Conservation (phyloP, 1,284 basidiomycete species). For the Sphaerobolus stellatus region DNA sequence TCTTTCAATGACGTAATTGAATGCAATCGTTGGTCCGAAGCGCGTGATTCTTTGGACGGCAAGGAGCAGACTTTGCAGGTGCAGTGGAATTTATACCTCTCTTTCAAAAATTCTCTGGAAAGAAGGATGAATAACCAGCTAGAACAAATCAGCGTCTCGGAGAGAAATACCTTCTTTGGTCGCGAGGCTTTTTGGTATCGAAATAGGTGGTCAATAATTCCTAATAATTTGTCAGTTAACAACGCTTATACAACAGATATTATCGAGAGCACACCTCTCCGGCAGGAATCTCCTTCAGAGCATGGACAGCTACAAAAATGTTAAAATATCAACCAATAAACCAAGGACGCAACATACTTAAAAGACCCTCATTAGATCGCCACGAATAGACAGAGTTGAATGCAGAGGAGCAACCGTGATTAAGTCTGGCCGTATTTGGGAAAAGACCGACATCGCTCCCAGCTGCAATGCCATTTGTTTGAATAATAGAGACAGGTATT, state of each 20-base stretch:
- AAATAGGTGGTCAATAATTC: slow-evolving; percentile 62
- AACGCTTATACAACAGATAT: neutral
- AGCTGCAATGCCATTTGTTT: slow-evolving; percentile 61
- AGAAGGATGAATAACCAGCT: neutral
- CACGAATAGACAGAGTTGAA: slow-evolving; percentile 64
- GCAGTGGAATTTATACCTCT: slow-evolving; percentile 58
- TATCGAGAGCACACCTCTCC: slow-evolving; percentile 44
- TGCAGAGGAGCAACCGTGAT: slow-evolving; percentile 62
- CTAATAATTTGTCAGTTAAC: slow-evolving; percentile 28
- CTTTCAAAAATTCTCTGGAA: slow-evolving; percentile 43
- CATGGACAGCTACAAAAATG: slow-evolving; percentile 50
- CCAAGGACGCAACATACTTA: slow-evolving; percentile 7
- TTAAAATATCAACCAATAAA: slow-evolving; percentile 39
- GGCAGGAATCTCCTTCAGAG: slow-evolving; percentile 48
- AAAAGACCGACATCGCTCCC: slow-evolving; percentile 54
- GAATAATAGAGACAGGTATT: slow-evolving; percentile 51
- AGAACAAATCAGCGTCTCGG: neutral
- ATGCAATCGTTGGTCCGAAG: slow-evolving; percentile 50
- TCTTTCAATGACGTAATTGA: slow-evolving; percentile 46
- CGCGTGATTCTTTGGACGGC: slow-evolving; percentile 42
- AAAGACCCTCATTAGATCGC: neutral
- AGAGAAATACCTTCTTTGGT: slow-evolving; percentile 45
- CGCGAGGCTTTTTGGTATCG: slow-evolving; percentile 50
- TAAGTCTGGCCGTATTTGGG: slow-evolving; percentile 58
- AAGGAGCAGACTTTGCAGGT: slow-evolving; percentile 56